Base-by-base conservation (phyloP, 305 asterid genomes). In the Fraxinus velutina region DNA sequence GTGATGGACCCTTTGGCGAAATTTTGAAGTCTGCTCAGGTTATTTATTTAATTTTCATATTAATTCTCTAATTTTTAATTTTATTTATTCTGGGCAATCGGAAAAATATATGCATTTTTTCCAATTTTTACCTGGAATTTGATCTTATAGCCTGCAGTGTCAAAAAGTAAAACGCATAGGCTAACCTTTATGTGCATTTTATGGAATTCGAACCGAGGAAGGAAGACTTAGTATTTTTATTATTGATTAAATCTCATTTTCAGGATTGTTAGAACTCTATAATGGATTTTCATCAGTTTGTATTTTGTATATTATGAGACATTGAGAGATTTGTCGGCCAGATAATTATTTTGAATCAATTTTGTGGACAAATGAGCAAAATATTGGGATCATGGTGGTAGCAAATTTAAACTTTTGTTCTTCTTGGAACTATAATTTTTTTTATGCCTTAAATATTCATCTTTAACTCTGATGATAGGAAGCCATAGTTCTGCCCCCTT, bases 401-500 rank as follows among this genome's bases (percentile, higher is more conserved):
- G 42, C 22, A 15, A 30, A 70, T n/a, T 62, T 37, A 10, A 55
- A 44, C 30, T 71, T 44, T 6, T 74, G 68, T 78, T 78, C 27
- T 32, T 13, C 22, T 42, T 42, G 15, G 75, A 44, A 62, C 34
- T 57, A 39, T 78, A 17, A 44, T 27, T 6, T 64, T 64, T 9
- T 74, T 17, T 62, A 30, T 82, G 62, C 44, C 79, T 68, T 22
- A 30, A 29, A 0, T 60, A 62, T 36, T 81, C 29, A 33, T 21
- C 78, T 68, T 39, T 82, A 37, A 32, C 75, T 21, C 77, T 82
- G 64, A 70, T 87, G 82, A 80, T 90, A 96, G 99, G 99, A 96
- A 90, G 98, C 97, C 19, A 94, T 96, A 74, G 91, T 96, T 77
- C 57, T 93, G 78, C 99, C 99, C 27, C 98, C 99, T 36, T 96